Base-by-base conservation (phyloP, 345 rosid species). In the Physaria fendleri region DNA sequence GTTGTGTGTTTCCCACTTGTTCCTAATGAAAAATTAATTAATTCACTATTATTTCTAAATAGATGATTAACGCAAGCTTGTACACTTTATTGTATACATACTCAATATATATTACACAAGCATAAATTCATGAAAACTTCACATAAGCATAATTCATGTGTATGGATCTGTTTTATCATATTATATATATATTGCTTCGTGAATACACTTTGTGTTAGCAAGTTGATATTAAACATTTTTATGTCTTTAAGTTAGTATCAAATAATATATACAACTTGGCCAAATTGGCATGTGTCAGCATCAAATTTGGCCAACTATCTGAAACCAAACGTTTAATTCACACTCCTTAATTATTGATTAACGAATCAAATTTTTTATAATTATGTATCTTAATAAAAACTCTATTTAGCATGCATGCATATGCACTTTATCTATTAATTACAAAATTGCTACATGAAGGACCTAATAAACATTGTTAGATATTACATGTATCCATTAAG, bases 211-310 rank as follows among this genome's bases (percentile, higher is more conserved):
- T 10, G 28, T 35, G 10, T 42, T 5, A 61, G 22, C 44, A 69
- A 60, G 68, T 69, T 61, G 73, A 44, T 54, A 54, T 54, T 45
- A 37, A 55, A 61, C 46, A 54, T 29, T 37, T 34, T 6, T 33
- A 59, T 24, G 47, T 49, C 41, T n/a, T 10, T 18, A 50, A 44
- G 56, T 7, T 34, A 61, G 63, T 38, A 28, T n/a, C n/a, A 69
- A 54, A 45, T 10, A 44, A 8, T 44, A 60, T 38, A 7, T 8
- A 16, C 73, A 14, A 69, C 57, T 61, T 37, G 73, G 63, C 63
- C 67, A 69, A 52, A 53, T 61, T 53, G 73, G 73, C 73, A 69
- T 61, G 68, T 69, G 73, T 61, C 68, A 51, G 29, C 62, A 61
- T 69, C 73, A 62, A 48, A 62, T 54, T 69, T 69, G 56, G 73